phyloP scores from a whole-genome alignment of 2,329 filamentous ascomycete species.

The Penicillium digitatum region DNA sequence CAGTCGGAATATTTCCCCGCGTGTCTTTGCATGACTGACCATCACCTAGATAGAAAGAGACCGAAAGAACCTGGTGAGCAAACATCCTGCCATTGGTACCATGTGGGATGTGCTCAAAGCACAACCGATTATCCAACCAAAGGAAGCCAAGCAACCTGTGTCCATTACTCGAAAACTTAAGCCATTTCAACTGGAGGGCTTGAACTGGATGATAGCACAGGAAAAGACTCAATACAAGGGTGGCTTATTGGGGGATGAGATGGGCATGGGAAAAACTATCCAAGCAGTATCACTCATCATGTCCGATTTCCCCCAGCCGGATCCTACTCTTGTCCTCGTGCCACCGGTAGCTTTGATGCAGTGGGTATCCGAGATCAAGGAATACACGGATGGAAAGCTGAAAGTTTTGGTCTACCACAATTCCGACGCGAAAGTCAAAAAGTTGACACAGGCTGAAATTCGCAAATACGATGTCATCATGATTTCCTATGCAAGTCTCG shows the following conservation, averaged over 20 bases:
- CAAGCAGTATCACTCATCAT: conserved; percentile 97
- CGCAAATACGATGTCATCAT: conserved; percentile 88
- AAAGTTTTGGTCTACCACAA: conserved; percentile 90
- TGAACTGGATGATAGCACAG: conserved; percentile 92
- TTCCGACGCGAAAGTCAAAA: conserved; percentile 77
- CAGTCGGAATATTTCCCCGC: not conserved
- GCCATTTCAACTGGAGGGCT: conserved; percentile 86
- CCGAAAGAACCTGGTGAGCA: conserved; percentile 64
- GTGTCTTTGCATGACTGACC: not conserved
- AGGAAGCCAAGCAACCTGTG: conserved; percentile 65
- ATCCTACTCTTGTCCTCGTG: conserved; percentile 81
- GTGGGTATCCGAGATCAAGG: conserved; percentile 77
- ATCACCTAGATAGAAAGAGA: conserved; percentile 42
- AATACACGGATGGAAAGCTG: conserved; percentile 78
- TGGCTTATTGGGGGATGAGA: conserved; percentile 90
- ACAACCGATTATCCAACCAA: conserved; percentile 61
- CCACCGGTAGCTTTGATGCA: conserved; percentile 94
- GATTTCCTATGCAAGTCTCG: conserved; percentile 80
- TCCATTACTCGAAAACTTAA: conserved; percentile 82
- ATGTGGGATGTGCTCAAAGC: conserved; percentile 80
- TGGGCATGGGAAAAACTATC: conserved; percentile 98
- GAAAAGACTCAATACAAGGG: conserved; percentile 82
- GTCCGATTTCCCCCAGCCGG: conserved; percentile 85
- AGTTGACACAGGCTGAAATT: conserved; percentile 68
- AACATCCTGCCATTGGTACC: conserved; percentile 72